Conservation (phyloP, 768 basidiomycete species). For the Lactifluus pinguis region DNA sequence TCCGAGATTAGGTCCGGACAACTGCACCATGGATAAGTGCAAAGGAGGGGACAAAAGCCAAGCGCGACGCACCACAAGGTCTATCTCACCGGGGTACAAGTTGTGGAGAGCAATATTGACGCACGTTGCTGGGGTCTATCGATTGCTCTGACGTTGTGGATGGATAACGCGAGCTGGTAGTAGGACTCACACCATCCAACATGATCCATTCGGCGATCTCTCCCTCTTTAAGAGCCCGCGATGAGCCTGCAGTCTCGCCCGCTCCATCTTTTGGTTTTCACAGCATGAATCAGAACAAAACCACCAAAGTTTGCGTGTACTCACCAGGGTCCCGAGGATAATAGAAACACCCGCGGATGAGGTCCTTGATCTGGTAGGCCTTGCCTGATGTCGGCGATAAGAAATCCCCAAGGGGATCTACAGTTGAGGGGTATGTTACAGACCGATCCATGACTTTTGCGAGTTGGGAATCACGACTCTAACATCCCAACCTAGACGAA, state of each 20-base stretch:
- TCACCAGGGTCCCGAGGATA: conserved; percentile 57
- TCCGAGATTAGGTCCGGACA: conserved; percentile 82
- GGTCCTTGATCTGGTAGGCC: conserved; percentile 71
- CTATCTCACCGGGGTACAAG: conserved; percentile 73
- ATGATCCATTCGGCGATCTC: conserved; percentile 91
- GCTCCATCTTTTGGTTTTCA: conserved; percentile 36
- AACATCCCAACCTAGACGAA: conserved; percentile 57
- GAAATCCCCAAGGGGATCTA: not conserved
- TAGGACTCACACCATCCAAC: conserved; percentile 59
- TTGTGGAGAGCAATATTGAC: conserved; percentile 88
- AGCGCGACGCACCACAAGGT: conserved; percentile 61
- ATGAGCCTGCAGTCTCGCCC: conserved; percentile 54
- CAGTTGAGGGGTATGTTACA: conserved; percentile 13
- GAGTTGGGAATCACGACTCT: conserved; percentile 72
- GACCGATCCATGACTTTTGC: conserved; percentile 87
- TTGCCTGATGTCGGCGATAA: conserved; percentile 41
- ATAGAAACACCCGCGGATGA: conserved; percentile 61
- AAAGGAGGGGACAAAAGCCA: not conserved
- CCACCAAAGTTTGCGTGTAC: not conserved
- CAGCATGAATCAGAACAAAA: not conserved
- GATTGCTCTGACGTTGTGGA: not conserved
- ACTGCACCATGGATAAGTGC: conserved; percentile 32
- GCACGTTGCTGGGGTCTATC: conserved; percentile 86
- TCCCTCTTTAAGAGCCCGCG: conserved; percentile 62
- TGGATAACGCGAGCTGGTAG: not conserved